Evolutionary conservation across 2,329 filamentous ascomycete species (phyloP), one percentile per base, ranked within the genome.

Genomic region (Nemania abortiva): DNA sequence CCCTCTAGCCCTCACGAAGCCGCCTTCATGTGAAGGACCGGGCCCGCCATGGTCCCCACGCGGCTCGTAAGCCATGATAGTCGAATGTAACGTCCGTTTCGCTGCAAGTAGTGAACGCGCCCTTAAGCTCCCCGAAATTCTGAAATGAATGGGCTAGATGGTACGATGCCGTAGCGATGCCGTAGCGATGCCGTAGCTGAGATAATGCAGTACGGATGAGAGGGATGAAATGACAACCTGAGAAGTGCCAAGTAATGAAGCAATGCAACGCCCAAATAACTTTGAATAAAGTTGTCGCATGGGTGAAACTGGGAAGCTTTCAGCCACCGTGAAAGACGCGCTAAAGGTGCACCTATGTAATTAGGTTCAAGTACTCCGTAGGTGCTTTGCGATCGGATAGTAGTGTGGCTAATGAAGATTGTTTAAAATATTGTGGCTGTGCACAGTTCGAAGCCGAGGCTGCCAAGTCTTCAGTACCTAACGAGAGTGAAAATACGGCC

Each of bases 31-130:
- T 65, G 69, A 68, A 68, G 63, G 83, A 65, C 83, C 81, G 7
- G 81, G 70, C 61, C 75, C 78, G 68, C 81, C 82, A 74, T 84
- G 81, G 73, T 86, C 85, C 76, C 85, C 83, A 72, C 85, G 83
- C 78, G 84, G 83, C 81, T 87, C 85, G 77, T 86, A 87, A 75
- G 86, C 83, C 86, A 88, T 88, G 59, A 56, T 56, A 42, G 60
- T 50, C 29, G 15, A 39, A 20, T 50, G 29, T 18, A 5, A 59
- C 34, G 42, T 47, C 37, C n/a, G 49, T 27, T 31, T 63, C 55
- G 58, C 42, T 62, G 27, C 62, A 57, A 47, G 29, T 54, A 20
- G 59, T 37, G 20, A 47, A 39, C 15, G 31, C 29, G 29, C 42
- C 50, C 45, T 53, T 1, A n/a, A 18, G 50, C 39, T 53, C 1